Evolutionary conservation across 345 rosid genomes (phyloP), one percentile per base, ranked within the genome.

Genomic region (Murraya paniculata): DNA sequence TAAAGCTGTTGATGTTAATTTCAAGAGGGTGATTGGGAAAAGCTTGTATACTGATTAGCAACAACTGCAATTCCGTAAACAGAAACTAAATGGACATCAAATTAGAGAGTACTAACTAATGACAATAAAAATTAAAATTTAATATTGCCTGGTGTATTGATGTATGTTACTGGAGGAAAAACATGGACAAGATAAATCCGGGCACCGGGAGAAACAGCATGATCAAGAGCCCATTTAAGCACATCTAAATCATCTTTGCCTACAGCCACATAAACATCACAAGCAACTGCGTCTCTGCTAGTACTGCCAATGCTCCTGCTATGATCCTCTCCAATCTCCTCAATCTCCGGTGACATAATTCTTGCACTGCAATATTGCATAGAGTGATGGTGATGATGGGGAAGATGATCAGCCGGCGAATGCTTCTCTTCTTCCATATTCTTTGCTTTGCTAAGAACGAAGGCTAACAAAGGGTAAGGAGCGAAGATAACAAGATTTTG

Each of bases 191-290:
- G 91, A 41, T 85, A 91, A 74, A 91, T 80, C 24, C 87, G 75
- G 60, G 90, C 60, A 6, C 86, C 84, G n/a, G 87, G 83, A 5
- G 78, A 70, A 56, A 86, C 84, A 66, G 75, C 81, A 67, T 87
- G 91, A 82, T 86, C 90, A 7, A 89, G 86, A 66, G 86, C 85
- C 95, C 92, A 89, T 77, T 87, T 84, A 5, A 88, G 79, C 10
- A 89, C 91, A 70, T 83, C 82, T 28, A 86, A 21, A 73, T 91
- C 95, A 77, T 89, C 88, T 81, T 81, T 89, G 14, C 92, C 95
- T 33, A 89, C 91, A 69, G 89, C 92, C 50, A 91, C 89, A 71
- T 91, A 91, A 70, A 91, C 85, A 80, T 91, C 93, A 69, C 22
- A 24, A 7, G 30, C 53, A 31, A 3, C 59, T 78, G 61, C 48